These are phyloP conservation scores for Colletotrichum godetiae DNA, from an alignment of 2,329 filamentous ascomycete species.

Conservation along the genomic window DNA sequence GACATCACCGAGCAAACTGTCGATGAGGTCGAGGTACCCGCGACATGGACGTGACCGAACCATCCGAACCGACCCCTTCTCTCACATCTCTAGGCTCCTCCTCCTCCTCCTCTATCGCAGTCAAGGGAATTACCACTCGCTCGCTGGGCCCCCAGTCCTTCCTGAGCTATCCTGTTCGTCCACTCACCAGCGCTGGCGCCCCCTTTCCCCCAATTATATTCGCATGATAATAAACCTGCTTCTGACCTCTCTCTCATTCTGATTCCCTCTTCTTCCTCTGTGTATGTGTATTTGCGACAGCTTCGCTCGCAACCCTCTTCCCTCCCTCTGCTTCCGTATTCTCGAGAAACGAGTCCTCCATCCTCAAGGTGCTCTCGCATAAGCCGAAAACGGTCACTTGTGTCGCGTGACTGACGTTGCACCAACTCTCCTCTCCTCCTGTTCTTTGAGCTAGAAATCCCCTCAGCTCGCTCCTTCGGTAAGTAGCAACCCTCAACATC, in stretches of 20 bases:
- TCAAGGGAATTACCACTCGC: neutral
- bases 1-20: neutral
- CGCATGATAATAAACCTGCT: neutral
- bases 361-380: neutral
- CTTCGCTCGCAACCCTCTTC: neutral
- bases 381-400: conserved; percentile 3
- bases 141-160: neutral
- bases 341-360: neutral
- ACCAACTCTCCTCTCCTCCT: neutral
- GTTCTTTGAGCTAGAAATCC: neutral
- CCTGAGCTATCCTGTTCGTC: neutral
- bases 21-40: neutral
- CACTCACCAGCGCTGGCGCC: neutral
- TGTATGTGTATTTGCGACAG: neutral
- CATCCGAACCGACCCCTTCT: neutral
- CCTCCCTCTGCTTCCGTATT: neutral
- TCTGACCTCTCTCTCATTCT: neutral
- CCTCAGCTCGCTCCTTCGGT: neutral
- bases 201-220: neutral
- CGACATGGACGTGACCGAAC: neutral
- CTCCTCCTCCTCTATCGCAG: neutral
- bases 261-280: neutral
- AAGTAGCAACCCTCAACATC: neutral
- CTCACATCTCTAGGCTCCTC: neutral
- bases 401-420: neutral